Evolutionary conservation across 148 eudicot species (phyloP), one percentile per base, ranked within the genome.

Genomic region (Tetragonia tetragonoides): DNA sequence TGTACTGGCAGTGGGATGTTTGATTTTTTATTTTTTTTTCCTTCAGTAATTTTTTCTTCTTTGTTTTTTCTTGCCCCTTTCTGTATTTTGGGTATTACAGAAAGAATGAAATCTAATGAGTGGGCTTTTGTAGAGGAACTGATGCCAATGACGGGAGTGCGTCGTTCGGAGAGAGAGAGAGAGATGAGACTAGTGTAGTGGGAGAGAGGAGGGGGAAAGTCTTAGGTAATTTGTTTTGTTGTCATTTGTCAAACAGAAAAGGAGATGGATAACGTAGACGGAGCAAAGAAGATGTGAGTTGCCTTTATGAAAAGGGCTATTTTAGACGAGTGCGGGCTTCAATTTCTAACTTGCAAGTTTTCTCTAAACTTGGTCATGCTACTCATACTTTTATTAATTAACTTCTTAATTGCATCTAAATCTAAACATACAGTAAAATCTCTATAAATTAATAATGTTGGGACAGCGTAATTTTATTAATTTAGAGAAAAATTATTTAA

Each of bases 191-290:
- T 28, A 28, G 34, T 28, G 34, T 28, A 28, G 34, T 28, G 34
- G 0, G 57, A 76, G 49, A 77, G 66, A 66, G 41, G n/a, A 17
- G 38, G 46, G 18, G 44, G 53, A 41, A 24, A 69, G 46, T 49
- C 14, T 28, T 60, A 1, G 1, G 34, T 28, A 28, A 28, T 28
- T 12, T 59, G 76, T 73, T 73, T 59, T 20, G 38, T n/a, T 59
- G 65, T 18, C 38, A 73, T 17, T 12, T 28, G 51, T 10, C 7
- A 37, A 28, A 28, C 34, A 28, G 34, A 59, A 34, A 39, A 28
- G 66, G 66, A 8, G 68, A 78, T 78, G 42, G 79, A 77, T 73
- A 74, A 74, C 78, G 78, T 56, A 79, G 68, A 62, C 42, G 37
- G 49, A 46, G 39, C 59, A 56, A 44, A 23, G 73, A 74, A 59